Percentiles rank a stretch among this genome's conserved stretches.
Conservation (phyloP, 1,284 basidiomycete genomes). For the Meripilus lineatus region DNA sequence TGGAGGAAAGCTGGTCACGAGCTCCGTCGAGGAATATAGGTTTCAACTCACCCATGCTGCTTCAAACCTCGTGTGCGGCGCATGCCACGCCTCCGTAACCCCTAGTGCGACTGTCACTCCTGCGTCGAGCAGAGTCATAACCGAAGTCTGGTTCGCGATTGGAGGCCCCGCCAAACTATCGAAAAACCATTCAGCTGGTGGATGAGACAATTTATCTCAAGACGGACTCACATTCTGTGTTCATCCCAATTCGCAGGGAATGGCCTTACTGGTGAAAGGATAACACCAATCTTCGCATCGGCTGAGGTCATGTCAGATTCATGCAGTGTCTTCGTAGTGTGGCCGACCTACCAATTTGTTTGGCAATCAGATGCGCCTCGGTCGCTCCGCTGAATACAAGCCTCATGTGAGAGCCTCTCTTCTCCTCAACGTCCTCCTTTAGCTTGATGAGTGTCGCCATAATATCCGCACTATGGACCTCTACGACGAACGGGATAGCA, state of each 20-base stretch:
- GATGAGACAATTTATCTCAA: neutral
- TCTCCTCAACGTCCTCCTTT: conserved; percentile 67
- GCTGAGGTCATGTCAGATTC: conserved; percentile 34
- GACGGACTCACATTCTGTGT: conserved; percentile 34
- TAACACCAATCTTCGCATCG: conserved; percentile 46
- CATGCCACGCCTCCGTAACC: conserved; percentile 45
- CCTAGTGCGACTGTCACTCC: conserved; percentile 55
- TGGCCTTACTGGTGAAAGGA: conserved; percentile 45
- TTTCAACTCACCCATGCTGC: conserved; percentile 42
- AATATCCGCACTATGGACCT: conserved; percentile 66
- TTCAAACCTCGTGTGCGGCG: conserved; percentile 49
- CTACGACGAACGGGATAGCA: conserved; percentile 58
- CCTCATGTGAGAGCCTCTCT: conserved; percentile 50
- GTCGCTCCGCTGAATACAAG: conserved; percentile 71
- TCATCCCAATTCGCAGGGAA: conserved; percentile 51
- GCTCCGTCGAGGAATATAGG: neutral
- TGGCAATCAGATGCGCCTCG: conserved; percentile 73
- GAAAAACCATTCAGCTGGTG: too few species aligned
- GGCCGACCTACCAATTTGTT: conserved; percentile 52
- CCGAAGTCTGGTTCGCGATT: conserved; percentile 42
- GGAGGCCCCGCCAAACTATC: conserved; percentile 51
- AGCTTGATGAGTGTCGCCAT: conserved; percentile 74
- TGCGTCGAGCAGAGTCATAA: conserved; percentile 40
- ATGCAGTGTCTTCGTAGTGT: neutral
- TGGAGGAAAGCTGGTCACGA: neutral